Evolutionary conservation across 2,329 filamentous ascomycete species (phyloP), one percentile per base, ranked within the genome.

Genomic region (Colletotrichum limetticola): DNA sequence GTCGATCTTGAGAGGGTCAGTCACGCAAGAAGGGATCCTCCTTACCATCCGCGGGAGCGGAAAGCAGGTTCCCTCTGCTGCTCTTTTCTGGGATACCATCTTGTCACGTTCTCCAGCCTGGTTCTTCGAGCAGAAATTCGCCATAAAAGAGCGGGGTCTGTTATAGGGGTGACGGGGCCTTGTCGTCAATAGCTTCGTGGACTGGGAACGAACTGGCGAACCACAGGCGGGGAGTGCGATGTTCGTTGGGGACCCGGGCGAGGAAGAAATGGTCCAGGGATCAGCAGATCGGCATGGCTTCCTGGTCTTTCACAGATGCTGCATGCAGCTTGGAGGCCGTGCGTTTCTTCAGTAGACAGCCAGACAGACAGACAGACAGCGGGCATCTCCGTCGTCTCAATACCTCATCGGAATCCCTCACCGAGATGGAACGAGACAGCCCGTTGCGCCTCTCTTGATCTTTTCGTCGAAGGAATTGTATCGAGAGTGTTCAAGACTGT

Each of bases 1-100:
- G 60, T 59, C 42, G 59, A 59, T 69, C 59, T 6, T 35, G 42
- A 30, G n/a, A 46, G 62, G 55, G 35, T 46, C 62, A 59, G 65
- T 69, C 58, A 60, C 53, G 53, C 14, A 72, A 66, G 22, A 60
- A 32, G 57, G 55, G 46, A 6, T 24, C 60, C 70, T 61, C 42
- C 56, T n/a, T 65, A 28, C 28, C 42, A 70, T 42, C 30, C 30
- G 55, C 22, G 60, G 60, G 37, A n/a, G 53, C 46, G 60, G 42
- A 35, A 63, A 30, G 28, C 60, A 49, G 42, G 42, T 28, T 24
- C 52, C 42, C 22, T 30, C 42, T 24, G 19, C 59, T 63, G 22
- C 35, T 32, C 52, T 46, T 37, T 42, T 60, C 46, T 60, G 24
- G 59, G 56, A 46, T 55, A 19, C 46, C 53, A 35, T 60, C 53